Percentiles rank a stretch among this genome's conserved stretches.
Conservation (phyloP, 805 yeast species). For the Sugiyamaella lignohabitans region DNA sequence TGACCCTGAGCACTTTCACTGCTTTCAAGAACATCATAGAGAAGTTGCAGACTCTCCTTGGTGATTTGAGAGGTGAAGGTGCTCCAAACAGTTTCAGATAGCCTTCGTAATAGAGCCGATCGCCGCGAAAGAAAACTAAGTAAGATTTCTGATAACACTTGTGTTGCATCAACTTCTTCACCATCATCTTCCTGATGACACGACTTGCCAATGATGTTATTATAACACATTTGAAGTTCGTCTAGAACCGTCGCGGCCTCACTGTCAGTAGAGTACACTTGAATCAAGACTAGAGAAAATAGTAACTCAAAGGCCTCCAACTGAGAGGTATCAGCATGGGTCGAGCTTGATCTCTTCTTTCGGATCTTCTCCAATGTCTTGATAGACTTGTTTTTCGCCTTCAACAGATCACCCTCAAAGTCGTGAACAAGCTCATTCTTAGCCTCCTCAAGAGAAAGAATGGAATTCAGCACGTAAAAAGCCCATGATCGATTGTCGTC, state of each 20-base stretch:
- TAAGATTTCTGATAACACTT: constrained; percentile 53
- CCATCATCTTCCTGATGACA: constrained; percentile 37
- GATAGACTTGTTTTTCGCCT: constrained; percentile 44
- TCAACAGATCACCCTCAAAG: constrained; percentile 54
- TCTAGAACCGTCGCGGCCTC: constrained; percentile 71
- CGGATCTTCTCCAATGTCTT: constrained; percentile 42
- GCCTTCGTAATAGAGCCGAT: constrained; percentile 50
- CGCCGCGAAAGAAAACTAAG: constrained; percentile 52
- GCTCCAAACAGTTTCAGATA: constrained; percentile 53
- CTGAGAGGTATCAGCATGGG: constrained; percentile 36
- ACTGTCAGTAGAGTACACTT: constrained; percentile 61
- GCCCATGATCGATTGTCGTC: constrained; percentile 55
- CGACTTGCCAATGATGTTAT: constrained; percentile 34
- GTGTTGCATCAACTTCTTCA: constrained; percentile 37
- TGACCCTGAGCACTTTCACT: constrained; percentile 82
- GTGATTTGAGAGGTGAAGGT: constrained; percentile 45
- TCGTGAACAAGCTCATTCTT: constrained; percentile 29
- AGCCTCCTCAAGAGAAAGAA: constrained; percentile 17
- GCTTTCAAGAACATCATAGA: constrained; percentile 52
- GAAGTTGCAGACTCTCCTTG: constrained; percentile 39
- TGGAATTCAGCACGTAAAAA: constrained; percentile 25
- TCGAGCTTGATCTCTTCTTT: constrained; percentile 32
- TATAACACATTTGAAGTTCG: constrained; percentile 62
- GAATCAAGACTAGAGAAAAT: constrained; percentile 69
- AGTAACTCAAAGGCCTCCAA: constrained; percentile 66